phyloP scores from a whole-genome alignment of 2,329 filamentous ascomycete genomes.

The Lomentospora prolificans region DNA sequence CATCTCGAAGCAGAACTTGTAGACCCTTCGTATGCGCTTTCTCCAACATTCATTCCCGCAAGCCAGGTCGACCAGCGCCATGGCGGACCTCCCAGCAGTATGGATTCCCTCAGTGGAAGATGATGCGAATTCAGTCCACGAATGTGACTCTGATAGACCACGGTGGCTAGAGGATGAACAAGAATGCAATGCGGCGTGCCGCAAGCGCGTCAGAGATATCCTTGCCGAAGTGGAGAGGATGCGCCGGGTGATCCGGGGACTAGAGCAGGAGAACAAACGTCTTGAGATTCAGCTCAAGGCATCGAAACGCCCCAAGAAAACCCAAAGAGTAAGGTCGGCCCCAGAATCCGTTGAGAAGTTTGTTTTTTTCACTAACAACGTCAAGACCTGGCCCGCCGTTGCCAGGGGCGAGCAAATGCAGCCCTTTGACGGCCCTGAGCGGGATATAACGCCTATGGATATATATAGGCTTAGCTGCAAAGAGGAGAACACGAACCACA shows the following conservation, averaged over 20 bases:
- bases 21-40: too few species aligned
- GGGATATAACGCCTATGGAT: neutral
- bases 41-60: too few species aligned
- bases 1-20: too few species aligned
- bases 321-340: neutral
- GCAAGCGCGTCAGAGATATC: neutral
- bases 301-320: neutral
- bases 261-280: conserved; percentile 1
- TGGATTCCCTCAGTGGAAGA: conserved; percentile 1
- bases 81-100: neutral
- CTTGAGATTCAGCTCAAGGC: neutral
- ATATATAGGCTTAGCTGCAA: conserved; percentile 5
- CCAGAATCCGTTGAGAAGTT: neutral
- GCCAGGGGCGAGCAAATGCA: neutral
- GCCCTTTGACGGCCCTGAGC: neutral
- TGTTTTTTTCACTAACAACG: neutral
- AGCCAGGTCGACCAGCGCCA: neutral
- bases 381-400: neutral
- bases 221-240: too few species aligned
- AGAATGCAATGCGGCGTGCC: neutral
- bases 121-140: neutral
- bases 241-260: too few species aligned
- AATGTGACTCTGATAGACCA: neutral
- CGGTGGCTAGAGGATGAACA: neutral
- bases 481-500: conserved; percentile 1